Conservation (phyloP, 345 rosid genomes). For the Mangifera indica region DNA sequence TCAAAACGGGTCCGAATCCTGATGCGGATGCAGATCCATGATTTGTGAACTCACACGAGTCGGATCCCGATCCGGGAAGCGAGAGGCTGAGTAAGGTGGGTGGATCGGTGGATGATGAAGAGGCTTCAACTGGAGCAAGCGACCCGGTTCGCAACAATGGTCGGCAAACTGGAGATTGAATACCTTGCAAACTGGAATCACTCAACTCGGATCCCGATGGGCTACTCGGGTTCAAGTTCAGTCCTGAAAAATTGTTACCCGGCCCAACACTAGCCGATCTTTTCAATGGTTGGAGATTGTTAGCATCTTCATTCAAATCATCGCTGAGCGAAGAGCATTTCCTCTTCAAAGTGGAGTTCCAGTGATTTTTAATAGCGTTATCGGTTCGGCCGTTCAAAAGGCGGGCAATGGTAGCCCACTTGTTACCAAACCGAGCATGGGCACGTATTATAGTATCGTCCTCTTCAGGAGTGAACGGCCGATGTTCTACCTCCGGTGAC, state of each 20-base stretch:
- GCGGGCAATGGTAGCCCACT: slow-evolving; percentile 82
- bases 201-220: slow-evolving; percentile 73
- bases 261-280: slow-evolving; percentile 64
- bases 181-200: slow-evolving; percentile 53
- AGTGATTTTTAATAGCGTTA: slow-evolving; percentile 78
- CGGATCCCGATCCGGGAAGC: slow-evolving; percentile 68
- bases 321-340: slow-evolving; percentile 49
- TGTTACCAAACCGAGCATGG: slow-evolving; percentile 73
- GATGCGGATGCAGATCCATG: slow-evolving; percentile 20
- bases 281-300: slow-evolving; percentile 47
- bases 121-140: slow-evolving; percentile 35
- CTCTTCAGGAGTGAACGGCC: slow-evolving; percentile 65
- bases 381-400: slow-evolving; percentile 77
- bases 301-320: slow-evolving; percentile 28
- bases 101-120: slow-evolving; percentile 47
- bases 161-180: slow-evolving; percentile 40
- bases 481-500: slow-evolving; percentile 77
- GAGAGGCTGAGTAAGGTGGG: slow-evolving; percentile 61
- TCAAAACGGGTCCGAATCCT: background rate
- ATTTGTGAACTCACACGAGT: slow-evolving; percentile 30
- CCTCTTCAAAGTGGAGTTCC: slow-evolving; percentile 80
- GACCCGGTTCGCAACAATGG: slow-evolving; percentile 42
- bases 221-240: slow-evolving; percentile 51
- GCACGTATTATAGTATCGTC: slow-evolving; percentile 61
- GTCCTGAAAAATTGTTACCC: slow-evolving; percentile 42